Conservation (phyloP, 768 basidiomycete genomes). For the Leccinum aurantiacum region DNA sequence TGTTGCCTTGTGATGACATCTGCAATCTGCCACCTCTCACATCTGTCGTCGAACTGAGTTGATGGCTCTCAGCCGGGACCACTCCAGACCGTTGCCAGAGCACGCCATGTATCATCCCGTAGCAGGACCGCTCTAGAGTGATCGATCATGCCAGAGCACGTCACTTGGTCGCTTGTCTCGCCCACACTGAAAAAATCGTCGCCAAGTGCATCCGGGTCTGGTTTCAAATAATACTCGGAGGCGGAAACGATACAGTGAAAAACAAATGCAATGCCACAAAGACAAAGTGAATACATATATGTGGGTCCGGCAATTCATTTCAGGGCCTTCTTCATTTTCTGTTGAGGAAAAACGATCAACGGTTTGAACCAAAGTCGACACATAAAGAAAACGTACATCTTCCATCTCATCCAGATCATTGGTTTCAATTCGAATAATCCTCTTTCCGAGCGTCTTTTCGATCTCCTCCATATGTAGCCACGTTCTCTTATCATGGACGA, state of each 20-base stretch:
- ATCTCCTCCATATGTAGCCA: conserved; percentile 91
- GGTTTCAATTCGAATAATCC: conserved; percentile 86
- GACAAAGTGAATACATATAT: neutral
- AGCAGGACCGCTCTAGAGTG: neutral
- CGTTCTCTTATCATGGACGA: conserved; percentile 88
- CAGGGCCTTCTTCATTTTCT: conserved; percentile 83
- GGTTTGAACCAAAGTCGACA: neutral
- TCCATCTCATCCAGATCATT: conserved; percentile 94
- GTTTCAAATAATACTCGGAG: neutral
- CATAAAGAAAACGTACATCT: conserved; percentile 51
- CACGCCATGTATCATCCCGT: no score
- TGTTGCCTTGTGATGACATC: neutral
- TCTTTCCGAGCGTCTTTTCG: conserved; percentile 71
- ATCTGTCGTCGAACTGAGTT: neutral
- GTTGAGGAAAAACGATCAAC: neutral
- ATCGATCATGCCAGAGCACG: neutral
- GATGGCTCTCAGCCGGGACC: no score
- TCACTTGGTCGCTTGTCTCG: no score
- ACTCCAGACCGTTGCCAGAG: no score
- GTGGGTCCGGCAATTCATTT: conserved; percentile 41
- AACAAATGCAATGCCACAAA: neutral
- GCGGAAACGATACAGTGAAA: neutral
- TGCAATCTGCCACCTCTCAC: neutral
- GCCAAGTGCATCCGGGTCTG: neutral
- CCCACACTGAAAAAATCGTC: neutral